Evolutionary conservation across 805 yeast species (phyloP), one percentile per base, ranked within the genome.

Genomic region (Spathaspora hagerdaliae): DNA sequence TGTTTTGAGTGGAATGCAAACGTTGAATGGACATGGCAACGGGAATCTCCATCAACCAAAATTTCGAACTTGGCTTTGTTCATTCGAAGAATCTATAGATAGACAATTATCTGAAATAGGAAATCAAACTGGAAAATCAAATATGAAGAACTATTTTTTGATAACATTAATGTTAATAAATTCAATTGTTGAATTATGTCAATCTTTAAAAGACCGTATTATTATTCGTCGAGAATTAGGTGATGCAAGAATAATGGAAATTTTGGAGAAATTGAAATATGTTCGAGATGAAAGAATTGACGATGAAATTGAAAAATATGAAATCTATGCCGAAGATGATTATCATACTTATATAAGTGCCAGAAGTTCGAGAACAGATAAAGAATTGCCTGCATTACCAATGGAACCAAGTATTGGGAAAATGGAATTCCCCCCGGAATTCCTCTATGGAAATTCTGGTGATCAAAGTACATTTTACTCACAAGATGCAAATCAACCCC

Each of bases 21-120:
- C 54, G 2, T 54, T 72, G 15, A 33, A 34, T 27, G 38, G 10
- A 35, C 38, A 35, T 10, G 38, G 5, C 12, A 8, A 24, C 5
- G 27, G 12, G 46, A 73, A 69, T 45, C 49, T 55, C 10, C 44
- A 59, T 15, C 61, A 49, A 47, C 64, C 60, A 1, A 48, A 64
- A 27, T 71, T 67, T 49, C 74, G 67, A 39, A 74, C 75, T 2
- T 71, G 76, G 76, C 47, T 72, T 19, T 57, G 58, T 39, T 55
- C 70, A 1, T 63, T 70, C 26, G 73, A 71, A 42, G 54, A 61
- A 19, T 59, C 64, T 31, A 50, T 71, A 27, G 68, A 67, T 45
- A 68, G 67, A 49, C 59, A 55, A 38, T 53, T 57, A 41, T 14
- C 27, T 10, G 19, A 15, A 29, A 43, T 48, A 26, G 49, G 52